Evolutionary conservation across 2,329 filamentous ascomycete species (phyloP).

Genomic region (Teratosphaeria viscida): DNA sequence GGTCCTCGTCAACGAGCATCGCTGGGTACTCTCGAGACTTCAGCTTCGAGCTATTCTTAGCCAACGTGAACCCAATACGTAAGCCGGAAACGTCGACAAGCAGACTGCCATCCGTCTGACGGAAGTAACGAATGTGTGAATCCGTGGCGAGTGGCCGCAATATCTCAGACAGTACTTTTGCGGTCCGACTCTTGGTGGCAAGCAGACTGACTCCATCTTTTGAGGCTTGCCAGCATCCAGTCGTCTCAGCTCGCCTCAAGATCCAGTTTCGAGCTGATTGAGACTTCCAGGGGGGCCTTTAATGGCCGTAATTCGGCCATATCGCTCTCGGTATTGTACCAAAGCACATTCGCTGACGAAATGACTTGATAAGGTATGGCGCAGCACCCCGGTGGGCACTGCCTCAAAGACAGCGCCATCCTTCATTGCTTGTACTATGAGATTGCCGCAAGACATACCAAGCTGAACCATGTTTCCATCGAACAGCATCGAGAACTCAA

Average conservation of each 20-base stretch:
- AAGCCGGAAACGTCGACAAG: constrained; percentile 13
- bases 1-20: constrained; percentile 35
- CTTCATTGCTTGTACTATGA: constrained; percentile 29
- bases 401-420: neutral
- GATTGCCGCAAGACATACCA: constrained; percentile 32
- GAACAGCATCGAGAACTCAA: constrained; percentile 39
- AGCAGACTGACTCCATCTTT: constrained; percentile 33
- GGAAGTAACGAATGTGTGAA: constrained; percentile 7
- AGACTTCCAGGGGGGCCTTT: constrained; percentile 12
- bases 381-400: constrained; percentile 24
- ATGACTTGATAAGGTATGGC: constrained; percentile 39
- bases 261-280: constrained; percentile 6
- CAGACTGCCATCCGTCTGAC: neutral
- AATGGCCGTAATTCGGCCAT: constrained; percentile 42
- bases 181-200: constrained; percentile 5
- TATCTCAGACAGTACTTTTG: constrained; percentile 43
- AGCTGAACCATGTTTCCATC: constrained; percentile 43
- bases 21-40: constrained; percentile 13
- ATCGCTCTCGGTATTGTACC: constrained; percentile 42
- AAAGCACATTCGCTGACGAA: constrained; percentile 47
- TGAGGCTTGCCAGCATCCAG: neutral
- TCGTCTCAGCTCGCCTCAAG: neutral
- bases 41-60: constrained; percentile 1
- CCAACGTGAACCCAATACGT: constrained; percentile 14
- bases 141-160: constrained; percentile 25